Percentiles rank a stretch among this genome's conserved stretches.
phyloP scores from a whole-genome alignment of 768 basidiomycete genomes.

The Tricholoma bakamatsutake region DNA sequence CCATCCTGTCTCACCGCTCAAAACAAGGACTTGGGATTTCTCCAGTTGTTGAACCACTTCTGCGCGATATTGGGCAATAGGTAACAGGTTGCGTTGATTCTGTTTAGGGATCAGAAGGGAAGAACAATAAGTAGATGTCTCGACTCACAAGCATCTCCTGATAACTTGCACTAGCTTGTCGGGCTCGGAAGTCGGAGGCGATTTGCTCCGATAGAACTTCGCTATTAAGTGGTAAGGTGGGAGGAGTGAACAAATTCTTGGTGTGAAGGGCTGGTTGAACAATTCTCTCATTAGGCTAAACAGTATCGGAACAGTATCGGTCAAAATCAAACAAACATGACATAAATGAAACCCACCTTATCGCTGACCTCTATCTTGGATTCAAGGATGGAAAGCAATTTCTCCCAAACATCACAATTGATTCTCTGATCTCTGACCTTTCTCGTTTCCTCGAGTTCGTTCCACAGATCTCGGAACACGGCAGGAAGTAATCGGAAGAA shows the following conservation, averaged over 20 bases:
- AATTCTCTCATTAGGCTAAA: conserved; percentile 18
- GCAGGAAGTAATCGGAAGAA: conserved; percentile 79
- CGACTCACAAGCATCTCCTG: conserved; percentile 81
- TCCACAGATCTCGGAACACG: conserved; percentile 86
- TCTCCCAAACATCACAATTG: conserved; percentile 70
- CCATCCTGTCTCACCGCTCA: conserved; percentile 53
- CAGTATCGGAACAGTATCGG: conserved; percentile 7
- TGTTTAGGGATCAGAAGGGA: conserved; percentile 22
- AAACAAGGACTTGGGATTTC: conserved; percentile 74
- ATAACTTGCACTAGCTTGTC: conserved; percentile 61
- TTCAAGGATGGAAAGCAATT: conserved; percentile 56
- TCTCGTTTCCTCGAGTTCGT: conserved; percentile 68
- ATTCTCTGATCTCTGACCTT: conserved; percentile 53
- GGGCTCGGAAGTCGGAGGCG: conserved; percentile 49
- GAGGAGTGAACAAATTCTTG: conserved; percentile 4
- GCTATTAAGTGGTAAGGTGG: conserved; percentile 8
- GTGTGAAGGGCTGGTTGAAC: conserved; percentile 15
- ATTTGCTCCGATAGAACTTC: conserved; percentile 43
- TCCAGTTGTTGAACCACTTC: conserved; percentile 68
- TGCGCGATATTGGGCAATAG: conserved; percentile 79
- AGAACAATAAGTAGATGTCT: neutral
- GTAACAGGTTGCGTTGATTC: conserved; percentile 71
- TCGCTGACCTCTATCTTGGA: conserved; percentile 41
- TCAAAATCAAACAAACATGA: neutral
- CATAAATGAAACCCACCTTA: conserved; percentile 31